Base-by-base conservation (phyloP, 352 stramenopile species). In the Phytopythium delawarense region DNA sequence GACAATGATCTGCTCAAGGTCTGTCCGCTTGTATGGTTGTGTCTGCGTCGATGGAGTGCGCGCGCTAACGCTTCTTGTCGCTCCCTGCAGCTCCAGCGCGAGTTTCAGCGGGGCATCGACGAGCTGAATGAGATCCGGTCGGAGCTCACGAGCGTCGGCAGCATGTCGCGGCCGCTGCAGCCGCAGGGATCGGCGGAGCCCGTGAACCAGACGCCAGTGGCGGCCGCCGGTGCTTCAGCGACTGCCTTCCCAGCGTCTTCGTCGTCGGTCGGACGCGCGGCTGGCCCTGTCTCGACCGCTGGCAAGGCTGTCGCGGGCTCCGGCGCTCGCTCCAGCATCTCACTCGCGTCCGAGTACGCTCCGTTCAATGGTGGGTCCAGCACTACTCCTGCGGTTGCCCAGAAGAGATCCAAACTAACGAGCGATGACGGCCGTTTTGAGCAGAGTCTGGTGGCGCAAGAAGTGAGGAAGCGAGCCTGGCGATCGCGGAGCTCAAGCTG, bases 81-180 rank as follows among this genome's bases (percentile, higher is more conserved):
- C 15, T 57, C 16, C 40, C 32, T 48, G 35, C 59, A 88, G 71
- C 63, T 92, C 28, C 84, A 92, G 76, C 70, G 78, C 46, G 79
- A 92, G 56, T 87, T 92, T 56, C 84, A 92, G 66, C 77, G 79
- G 16, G 84, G 84, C 16, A 84, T 92, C 30, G 78, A 87, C 13
- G 84, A 92, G 72, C 72, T 92, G 32, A 92, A 92, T 56, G 76
- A 91, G 62, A 92, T 92, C 58, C 81, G 84, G 12, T 79, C 72
- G 20, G 84, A 92, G 63, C 70, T 92, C 45, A 89, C 84, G 57
- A 89, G 59, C 46, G 78, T 92, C 18, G 79, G 81, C 50, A 89
- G 63, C 64, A 88, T 92, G 70, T 56, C 69, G 25, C 71, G 84
- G 1, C 81, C 84, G 0, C 57, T 82, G 4, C 72, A 88, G 59